phyloP scores from a whole-genome alignment of 345 rosid species.

The Alliaria petiolata region DNA sequence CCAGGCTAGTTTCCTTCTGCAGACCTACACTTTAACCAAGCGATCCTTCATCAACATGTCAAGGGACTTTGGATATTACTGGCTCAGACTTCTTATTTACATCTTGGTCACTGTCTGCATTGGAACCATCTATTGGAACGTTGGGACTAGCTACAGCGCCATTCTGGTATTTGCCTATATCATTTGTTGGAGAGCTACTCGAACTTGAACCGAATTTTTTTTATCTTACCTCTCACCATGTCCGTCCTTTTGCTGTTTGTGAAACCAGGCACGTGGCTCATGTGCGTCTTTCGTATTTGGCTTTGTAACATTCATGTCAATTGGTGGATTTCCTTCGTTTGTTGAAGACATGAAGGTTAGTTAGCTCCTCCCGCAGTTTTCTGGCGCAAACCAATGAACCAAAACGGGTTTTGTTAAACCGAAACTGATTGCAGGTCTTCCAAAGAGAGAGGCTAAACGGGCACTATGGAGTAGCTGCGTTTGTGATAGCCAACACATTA shows the following conservation, averaged over 20 bases:
- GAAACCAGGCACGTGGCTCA: conserved; percentile 79
- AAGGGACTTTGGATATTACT: conserved; percentile 93
- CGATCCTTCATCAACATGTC: conserved; percentile 94
- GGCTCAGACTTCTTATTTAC: conserved; percentile 91
- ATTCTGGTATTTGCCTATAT: conserved; percentile 57
- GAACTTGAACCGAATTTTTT: neutral
- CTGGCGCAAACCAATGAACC: neutral
- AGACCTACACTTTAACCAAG: conserved; percentile 71
- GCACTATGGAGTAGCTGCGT: conserved; percentile 83
- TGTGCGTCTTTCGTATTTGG: conserved; percentile 94
- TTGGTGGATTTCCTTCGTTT: conserved; percentile 95
- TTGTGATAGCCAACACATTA: conserved; percentile 79
- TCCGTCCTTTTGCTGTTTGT: neutral
- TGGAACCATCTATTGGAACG: conserved; percentile 81
- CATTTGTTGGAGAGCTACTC: neutral
- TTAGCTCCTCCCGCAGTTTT: neutral
- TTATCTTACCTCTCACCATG: conserved; percentile 3
- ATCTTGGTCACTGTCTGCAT: conserved; percentile 78
- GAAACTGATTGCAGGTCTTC: conserved; percentile 57
- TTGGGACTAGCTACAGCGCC: conserved; percentile 79
- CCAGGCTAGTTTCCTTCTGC: conserved; percentile 92
- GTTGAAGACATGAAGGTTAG: conserved; percentile 94
- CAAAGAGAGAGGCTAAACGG: conserved; percentile 97
- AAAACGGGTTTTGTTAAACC: conserved; percentile 1
- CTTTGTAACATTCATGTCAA: conserved; percentile 93